Conservation (phyloP, 2,329 filamentous ascomycete genomes). For the Volutella citrinella region DNA sequence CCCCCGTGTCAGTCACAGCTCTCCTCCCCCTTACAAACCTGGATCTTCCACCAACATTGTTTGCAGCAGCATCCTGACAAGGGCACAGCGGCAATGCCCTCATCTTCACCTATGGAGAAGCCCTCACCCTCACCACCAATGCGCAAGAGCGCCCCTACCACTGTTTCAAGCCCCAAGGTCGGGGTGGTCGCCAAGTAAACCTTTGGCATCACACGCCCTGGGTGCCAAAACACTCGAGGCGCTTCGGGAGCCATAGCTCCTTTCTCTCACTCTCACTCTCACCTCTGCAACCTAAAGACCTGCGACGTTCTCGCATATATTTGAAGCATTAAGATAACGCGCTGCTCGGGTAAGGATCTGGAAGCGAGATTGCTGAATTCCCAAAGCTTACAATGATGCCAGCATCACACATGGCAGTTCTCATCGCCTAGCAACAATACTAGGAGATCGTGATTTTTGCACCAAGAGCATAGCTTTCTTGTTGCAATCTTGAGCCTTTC, state of each 20-base stretch:
- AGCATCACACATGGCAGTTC: too few relatives aligned
- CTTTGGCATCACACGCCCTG: slow-evolving; percentile 17
- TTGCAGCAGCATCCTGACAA: slow-evolving; percentile 19
- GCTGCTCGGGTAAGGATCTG: too few relatives aligned
- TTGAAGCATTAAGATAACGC: too few relatives aligned
- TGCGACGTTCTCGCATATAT: too few relatives aligned
- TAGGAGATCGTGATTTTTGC: too few relatives aligned
- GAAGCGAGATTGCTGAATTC: too few relatives aligned
- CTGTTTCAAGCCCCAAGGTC: slow-evolving; percentile 48
- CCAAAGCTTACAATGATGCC: too few relatives aligned
- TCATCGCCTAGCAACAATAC: too few relatives aligned
- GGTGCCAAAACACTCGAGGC: slow-evolving; percentile 22
- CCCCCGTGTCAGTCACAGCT: slow-evolving; percentile 9
- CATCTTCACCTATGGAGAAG: slow-evolving; percentile 20
- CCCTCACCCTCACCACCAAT: slow-evolving; percentile 8
- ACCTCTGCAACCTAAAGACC: too few relatives aligned
- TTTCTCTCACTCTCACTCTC: slow-evolving; percentile 10
- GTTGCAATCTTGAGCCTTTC: too few relatives aligned
- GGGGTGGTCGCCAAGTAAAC: slow-evolving; percentile 46
- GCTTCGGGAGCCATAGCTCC: slow-evolving; percentile 15
- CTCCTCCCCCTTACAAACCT: slow-evolving; percentile 14
- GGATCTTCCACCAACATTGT: slow-evolving; percentile 8
- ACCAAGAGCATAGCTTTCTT: too few relatives aligned
- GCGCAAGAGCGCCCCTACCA: slow-evolving; percentile 17
- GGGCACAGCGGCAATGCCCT: slow-evolving; percentile 13